Evolutionary conservation across 208 protist species (phyloP), one percentile per base, ranked within the genome.

Genomic region (Phytomonas sp.): DNA sequence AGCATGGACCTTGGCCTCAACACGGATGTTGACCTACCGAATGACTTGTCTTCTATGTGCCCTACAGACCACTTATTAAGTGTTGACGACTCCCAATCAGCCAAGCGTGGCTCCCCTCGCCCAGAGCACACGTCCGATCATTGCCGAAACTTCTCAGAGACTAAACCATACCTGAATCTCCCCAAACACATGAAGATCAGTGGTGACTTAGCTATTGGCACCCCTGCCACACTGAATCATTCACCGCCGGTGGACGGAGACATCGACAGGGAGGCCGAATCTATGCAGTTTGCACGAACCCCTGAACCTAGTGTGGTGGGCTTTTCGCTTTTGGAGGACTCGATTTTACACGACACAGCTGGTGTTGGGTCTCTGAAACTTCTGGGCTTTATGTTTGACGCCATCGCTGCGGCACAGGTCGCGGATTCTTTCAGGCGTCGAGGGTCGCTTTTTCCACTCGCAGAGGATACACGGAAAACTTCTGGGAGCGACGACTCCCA

Each of bases 381-480:
- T 15, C 78, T 92, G 17, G 73, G 76, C 63, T 95, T 95, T 51
- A 95, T 95, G 89, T 73, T 74, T 46, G 89, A 92, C 3, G 83
- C 83, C 11, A 67, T 85, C 36, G 59, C 46, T 26, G 46, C 46
- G 20, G 46, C 46, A 56, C 46, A 56, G 20, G 46, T 56, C 46
- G 46, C 46, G 20, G 46, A 56, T 26, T 56, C 46, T 26, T 8
- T 56, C 46, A 56, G 6, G 26, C 20, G 2, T 56, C 46, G 20
- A 56, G 20, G 46, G 46, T 23, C 46, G 20, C 46, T 56, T 0
- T 26, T 56, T 56, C 11, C 46, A 56, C 4, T 8, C 1, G 46
- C 46, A 1, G 46, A 11, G 5, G 46, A 56, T 26, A 1, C 46
- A 0, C 17, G 20, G 2, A 23, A 56, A 26, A 5, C 46, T 1